Evolutionary conservation across 805 yeast genomes (phyloP), one percentile per base, ranked within the genome.

Genomic region (Kluyveromyces siamensis): DNA sequence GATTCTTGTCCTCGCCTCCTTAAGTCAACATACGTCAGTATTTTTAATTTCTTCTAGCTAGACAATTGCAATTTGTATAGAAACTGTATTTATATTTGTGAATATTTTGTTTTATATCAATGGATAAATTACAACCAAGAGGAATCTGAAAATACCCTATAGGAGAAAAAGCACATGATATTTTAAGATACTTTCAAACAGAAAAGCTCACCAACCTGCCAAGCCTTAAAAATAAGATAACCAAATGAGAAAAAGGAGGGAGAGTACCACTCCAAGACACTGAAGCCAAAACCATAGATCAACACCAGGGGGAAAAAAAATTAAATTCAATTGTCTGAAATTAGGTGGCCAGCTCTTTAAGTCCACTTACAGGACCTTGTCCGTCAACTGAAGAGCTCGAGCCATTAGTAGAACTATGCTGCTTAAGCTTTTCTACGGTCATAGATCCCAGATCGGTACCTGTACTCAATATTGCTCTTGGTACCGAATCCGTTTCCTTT

Each of bases 401-500:
- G 10, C 48, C 53, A 35, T 37, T 37, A 2, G 51, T 47, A 33
- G 41, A 40, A 6, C 51, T 51, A 37, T 33, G 33, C 14, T 44
- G 41, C 47, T 58, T 62, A 18, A 64, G 44, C 47, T 60, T 63
- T 37, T 58, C 62, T 1, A 63, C 41, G 8, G 68, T 63, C 43
- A 53, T 33, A 21, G 54, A 53, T 48, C 65, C 66, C 18, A 65
- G 46, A 21, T 65, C 67, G 25, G 57, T 50, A 21, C 69, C 66
- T 2, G 69, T 65, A 27, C 61, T 53, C 11, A 62, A 57, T 17
- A 65, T 48, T 4, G 69, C 69, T 21, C 58, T 58, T 36, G 69
- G 68, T 14, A 65, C 56, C 38, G 61, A 60, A 38, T 62, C 65
- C 27, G 59, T 50, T 47, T 60, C 59, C 48, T 44, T 55, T 40